A percentile compares a stretch with the other conserved stretches of the same genome.
Evolutionary conservation across 345 rosid species (phyloP).

Genomic region (Arabis alpina): DNA sequence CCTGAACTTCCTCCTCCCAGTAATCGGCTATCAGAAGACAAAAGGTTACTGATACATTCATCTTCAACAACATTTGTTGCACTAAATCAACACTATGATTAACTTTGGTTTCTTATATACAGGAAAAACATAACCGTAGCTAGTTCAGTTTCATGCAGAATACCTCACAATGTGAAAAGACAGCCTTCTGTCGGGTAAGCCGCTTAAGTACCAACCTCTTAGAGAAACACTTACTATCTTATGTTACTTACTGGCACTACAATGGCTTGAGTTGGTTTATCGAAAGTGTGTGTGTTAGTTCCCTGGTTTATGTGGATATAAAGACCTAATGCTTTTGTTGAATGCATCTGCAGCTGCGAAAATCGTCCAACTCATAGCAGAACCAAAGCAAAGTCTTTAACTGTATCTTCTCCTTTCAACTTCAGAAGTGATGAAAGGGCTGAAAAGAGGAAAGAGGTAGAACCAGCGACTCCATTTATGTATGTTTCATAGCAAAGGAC

Average conservation of each 20-base stretch:
- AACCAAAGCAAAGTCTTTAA: conserved; percentile 52
- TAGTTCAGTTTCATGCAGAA: conserved; percentile 50
- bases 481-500: conserved; percentile 1
- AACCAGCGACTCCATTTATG: conserved; percentile 11
- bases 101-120: conserved; percentile 34
- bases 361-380: conserved; percentile 48
- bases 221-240: conserved; percentile 9
- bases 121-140: conserved; percentile 45
- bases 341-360: conserved; percentile 45
- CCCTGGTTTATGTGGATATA: conserved; percentile 5
- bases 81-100: neutral
- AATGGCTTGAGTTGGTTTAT: conserved; percentile 2
- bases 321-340: conserved; percentile 3
- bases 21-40: conserved; percentile 47
- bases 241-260: conserved; percentile 2
- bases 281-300: conserved; percentile 10
- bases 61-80: neutral
- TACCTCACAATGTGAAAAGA: conserved; percentile 39
- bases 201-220: conserved; percentile 10
- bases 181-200: conserved; percentile 48
- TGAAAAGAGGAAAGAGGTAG: conserved; percentile 81
- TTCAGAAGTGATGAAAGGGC: conserved; percentile 89
- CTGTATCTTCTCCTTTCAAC: conserved; percentile 61
- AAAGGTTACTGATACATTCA: conserved; percentile 50
- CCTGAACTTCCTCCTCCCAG: conserved; percentile 49